These are phyloP conservation scores for Tuber melanosporum DNA, from an alignment of 495 filamentous ascomycete species.

Conservation along the genomic window DNA sequence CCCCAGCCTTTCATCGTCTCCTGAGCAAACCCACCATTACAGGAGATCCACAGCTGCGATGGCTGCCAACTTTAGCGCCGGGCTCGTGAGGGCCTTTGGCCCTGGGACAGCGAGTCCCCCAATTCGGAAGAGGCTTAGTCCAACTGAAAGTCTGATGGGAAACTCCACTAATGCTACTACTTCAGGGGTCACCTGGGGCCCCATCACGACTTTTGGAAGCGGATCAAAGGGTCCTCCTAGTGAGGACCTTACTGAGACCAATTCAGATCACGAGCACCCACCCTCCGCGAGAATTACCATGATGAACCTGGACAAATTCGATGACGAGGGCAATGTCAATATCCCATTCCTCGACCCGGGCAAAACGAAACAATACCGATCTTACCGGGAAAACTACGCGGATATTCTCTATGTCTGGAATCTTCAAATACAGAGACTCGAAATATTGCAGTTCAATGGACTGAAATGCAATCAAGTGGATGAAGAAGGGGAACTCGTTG, in stretches of 20 bases:
- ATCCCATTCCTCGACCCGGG: slow-evolving; percentile 63
- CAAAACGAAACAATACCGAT: slow-evolving; percentile 54
- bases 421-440: slow-evolving; percentile 64
- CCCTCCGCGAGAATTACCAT: slow-evolving; percentile 56
- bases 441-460: slow-evolving; percentile 77
- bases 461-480: slow-evolving; percentile 46
- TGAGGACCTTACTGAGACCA: slow-evolving; percentile 46
- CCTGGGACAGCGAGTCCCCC: slow-evolving; percentile 55
- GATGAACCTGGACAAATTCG: slow-evolving; percentile 70
- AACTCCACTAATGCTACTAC: slow-evolving; percentile 51
- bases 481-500: slow-evolving; percentile 34
- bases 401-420: slow-evolving; percentile 76
- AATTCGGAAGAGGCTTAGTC: slow-evolving; percentile 58
- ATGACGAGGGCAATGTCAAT: slow-evolving; percentile 64
- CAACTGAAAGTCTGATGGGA: slow-evolving; percentile 59
- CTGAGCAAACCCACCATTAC: slow-evolving; percentile 33
- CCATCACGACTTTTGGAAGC: slow-evolving; percentile 53
- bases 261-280: slow-evolving; percentile 43
- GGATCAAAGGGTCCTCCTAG: slow-evolving; percentile 45
- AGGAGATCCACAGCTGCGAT: slow-evolving; percentile 27
- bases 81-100: slow-evolving; percentile 24
- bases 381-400: slow-evolving; percentile 74
- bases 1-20: slow-evolving; percentile 37
- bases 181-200: slow-evolving; percentile 58
- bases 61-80: slow-evolving; percentile 14